Evolutionary conservation across 441 rosid genomes (phyloP).

Genomic region (Populus hybrid): DNA sequence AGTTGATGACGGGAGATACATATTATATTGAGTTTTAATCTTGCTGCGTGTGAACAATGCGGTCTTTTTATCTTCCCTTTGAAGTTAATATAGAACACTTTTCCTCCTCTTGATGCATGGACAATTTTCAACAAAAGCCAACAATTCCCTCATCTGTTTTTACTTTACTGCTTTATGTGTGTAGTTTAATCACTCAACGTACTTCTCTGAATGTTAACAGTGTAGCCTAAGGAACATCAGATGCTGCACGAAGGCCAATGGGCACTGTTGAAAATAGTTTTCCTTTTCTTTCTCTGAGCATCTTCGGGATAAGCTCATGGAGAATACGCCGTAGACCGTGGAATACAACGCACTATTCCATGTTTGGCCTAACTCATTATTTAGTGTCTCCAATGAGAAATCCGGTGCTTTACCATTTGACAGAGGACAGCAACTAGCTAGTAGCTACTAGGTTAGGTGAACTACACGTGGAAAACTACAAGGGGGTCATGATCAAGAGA

Average conservation of each 20-base stretch:
- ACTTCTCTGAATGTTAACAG: background rate
- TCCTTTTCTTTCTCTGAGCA: background rate
- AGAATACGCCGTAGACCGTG: slow-evolving; percentile 8
- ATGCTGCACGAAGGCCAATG: background rate
- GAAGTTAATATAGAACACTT: background rate
- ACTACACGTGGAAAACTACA: slow-evolving; percentile 79
- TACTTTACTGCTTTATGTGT: background rate
- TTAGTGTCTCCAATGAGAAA: slow-evolving; percentile 27
- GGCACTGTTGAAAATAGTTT: background rate
- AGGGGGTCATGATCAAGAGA: slow-evolving; percentile 37
- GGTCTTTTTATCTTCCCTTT: background rate
- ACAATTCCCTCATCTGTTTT: background rate
- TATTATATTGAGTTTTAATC: background rate
- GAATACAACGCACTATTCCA: slow-evolving; percentile 5
- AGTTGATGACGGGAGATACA: slow-evolving; percentile 1
- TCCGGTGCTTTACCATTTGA: slow-evolving; percentile 46
- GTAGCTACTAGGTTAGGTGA: slow-evolving; percentile 54
- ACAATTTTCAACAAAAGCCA: background rate
- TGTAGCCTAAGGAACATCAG: background rate
- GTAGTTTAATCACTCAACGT: background rate
- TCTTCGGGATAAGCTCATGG: slow-evolving; percentile 11
- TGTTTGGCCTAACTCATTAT: slow-evolving; percentile 52
- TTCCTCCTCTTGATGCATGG: background rate
- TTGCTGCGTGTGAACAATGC: background rate
- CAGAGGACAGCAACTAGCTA: slow-evolving; percentile 31